Base-by-base conservation (phyloP, 2,329 filamentous ascomycete genomes). In the Ophiostoma sp. region DNA sequence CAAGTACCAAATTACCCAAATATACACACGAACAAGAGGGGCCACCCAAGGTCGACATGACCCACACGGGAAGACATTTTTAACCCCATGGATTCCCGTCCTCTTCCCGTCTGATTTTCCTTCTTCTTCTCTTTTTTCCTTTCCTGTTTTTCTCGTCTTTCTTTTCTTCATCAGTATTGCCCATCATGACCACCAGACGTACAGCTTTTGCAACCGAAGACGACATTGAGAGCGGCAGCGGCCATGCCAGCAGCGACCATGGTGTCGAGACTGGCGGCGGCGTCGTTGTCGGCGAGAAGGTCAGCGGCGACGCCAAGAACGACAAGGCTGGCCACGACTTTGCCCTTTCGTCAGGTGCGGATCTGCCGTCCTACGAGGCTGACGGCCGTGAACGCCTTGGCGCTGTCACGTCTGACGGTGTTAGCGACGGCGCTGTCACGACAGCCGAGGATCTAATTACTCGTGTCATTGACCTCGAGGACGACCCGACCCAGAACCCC, bases 401-500 rank as follows among this genome's bases (percentile, higher is more conserved):
- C 7, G n/a, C 8, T 5, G 2, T 28, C 6, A 15, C 25, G 19
- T 12, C 33, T 17, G 31, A 22, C 19, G 31, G 28, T 1, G 42
- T 15, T n/a, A 15, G 7, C 15, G 42, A 22, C 45, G 68, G 66
- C 6, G 71, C 42, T 9, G 63, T 74, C 22, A 50, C 39, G 28
- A 72, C 71, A 25, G 73, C 71, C 69, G 57, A 72, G 69, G 74
- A 76, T 48, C 75, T 76, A 1, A 55, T 74, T 11, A 72, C 75
- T 5, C 74, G 73, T 33, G 75, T 76, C 39, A 75, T 77, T n/a
- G 75, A 76, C 36, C 73, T 77, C 52, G 75, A 76, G 66, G 76
- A 77, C 52, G 76, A 77, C 71, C 75, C 76, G 48, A 75, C 73
- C 3, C 74, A 75, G 39, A 77, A 74, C 50, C 76, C 76, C 5